Evolutionary conservation across 257 asterid species (phyloP), one percentile per base, ranked within the genome.

Genomic region (Primulina tabacum): DNA sequence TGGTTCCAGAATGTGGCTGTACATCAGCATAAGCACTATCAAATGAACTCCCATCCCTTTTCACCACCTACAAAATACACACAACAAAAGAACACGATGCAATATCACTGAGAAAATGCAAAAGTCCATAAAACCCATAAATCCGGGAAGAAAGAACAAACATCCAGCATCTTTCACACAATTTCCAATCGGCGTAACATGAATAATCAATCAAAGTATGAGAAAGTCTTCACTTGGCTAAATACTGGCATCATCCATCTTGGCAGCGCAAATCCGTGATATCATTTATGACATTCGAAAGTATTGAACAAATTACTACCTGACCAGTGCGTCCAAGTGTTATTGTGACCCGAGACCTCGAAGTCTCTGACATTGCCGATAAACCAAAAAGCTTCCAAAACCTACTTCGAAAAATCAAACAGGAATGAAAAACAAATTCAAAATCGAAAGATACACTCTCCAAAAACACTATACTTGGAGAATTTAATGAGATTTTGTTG

Each of bases 241-340:
- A 16, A 37, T 34, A 74, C 26, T 33, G 69, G 17, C 68, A 14
- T 16, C 56, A 8, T 20, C 28, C 34, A 8, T 20, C 28, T 14
- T 17, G 62, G 21, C 9, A 29, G n/a, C 38, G 20, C 35, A 21
- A 65, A 58, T 58, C 20, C 71, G 60, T 24, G 9, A 29, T 17
- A 52, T 50, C 50, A 43, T 56, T n/a, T 2, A 33, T 12, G 28
- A 73, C 40, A 10, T 24, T 34, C 28, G 30, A 38, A 60, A 5
- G 38, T 59, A 17, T 2, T 37, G 33, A 55, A 32, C 9, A 34
- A 56, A 33, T 9, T 3, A 37, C 58, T 76, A 88, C 98, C 95
- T 90, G 97, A 73, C 96, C 91, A 59, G 81, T 67, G 70, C 88
- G 87, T n/a, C 98, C 96, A 52, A 92, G 90, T 67, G 95, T 89